Conservation (phyloP, 495 filamentous ascomycete species). For the Penicillium arizonense region DNA sequence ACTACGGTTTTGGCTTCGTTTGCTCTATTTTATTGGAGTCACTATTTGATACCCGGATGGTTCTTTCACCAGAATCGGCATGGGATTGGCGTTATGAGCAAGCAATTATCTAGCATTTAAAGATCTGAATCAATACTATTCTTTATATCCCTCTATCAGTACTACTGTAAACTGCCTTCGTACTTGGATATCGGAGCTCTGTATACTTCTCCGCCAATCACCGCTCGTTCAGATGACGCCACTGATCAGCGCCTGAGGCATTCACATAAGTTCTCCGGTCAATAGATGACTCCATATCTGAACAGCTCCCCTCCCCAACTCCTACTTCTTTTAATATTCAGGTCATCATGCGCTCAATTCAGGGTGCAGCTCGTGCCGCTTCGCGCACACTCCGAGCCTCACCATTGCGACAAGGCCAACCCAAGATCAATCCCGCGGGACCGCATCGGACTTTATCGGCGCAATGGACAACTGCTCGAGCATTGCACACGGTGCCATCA, state of each 20-base stretch:
- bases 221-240: constrained; percentile 18
- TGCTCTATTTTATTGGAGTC: too few relatives aligned
- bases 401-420: constrained; percentile 18
- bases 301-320: too few relatives aligned
- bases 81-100: too few relatives aligned
- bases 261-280: background rate
- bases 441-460: constrained; percentile 22
- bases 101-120: too few relatives aligned
- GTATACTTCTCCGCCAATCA: constrained; percentile 16
- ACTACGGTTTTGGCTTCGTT: background rate
- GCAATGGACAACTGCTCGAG: constrained; percentile 9
- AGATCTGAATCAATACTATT: too few relatives aligned
- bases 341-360: constrained; percentile 25
- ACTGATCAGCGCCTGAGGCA: constrained; percentile 10
- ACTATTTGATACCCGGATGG: too few relatives aligned
- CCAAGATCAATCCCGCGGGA: constrained; percentile 8
- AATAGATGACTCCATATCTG: background rate
- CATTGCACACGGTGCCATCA: constrained; percentile 24
- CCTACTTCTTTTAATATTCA: too few relatives aligned
- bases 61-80: too few relatives aligned
- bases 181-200: too few relatives aligned
- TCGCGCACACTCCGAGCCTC: constrained; percentile 18
- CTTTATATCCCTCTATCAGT: too few relatives aligned
- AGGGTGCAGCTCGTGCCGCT: constrained; percentile 21
- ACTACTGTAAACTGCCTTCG: too few relatives aligned